A percentile compares a stretch with the other conserved stretches of the same genome.
Conservation (phyloP, 1,284 basidiomycete genomes). For the Mycosarcoma maydis region DNA sequence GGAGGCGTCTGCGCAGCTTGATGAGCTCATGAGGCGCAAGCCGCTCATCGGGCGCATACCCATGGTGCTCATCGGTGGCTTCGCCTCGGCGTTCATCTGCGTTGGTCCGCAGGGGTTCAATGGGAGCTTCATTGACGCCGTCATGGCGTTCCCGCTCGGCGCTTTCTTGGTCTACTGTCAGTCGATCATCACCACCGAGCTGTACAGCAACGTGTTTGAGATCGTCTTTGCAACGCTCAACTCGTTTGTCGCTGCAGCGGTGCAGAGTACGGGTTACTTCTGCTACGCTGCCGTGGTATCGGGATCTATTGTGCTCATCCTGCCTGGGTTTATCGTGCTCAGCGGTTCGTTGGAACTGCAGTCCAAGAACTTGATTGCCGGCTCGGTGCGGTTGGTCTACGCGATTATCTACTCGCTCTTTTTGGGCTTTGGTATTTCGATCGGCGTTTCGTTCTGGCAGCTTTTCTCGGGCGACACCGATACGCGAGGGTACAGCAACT, state of each 20-base stretch:
- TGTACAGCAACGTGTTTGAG: slow-evolving; percentile 88
- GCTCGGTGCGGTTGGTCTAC: slow-evolving; percentile 82
- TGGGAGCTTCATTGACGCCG: slow-evolving; percentile 82
- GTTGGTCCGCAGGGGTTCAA: slow-evolving; percentile 69
- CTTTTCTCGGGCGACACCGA: slow-evolving; percentile 43
- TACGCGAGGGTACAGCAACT: slow-evolving; percentile 25
- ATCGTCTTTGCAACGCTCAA: slow-evolving; percentile 84
- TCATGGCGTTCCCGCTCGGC: slow-evolving; percentile 81
- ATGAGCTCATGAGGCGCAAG: slow-evolving; percentile 77
- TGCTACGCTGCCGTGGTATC: slow-evolving; percentile 89
- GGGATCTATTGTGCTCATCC: slow-evolving; percentile 83
- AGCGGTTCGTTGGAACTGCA: slow-evolving; percentile 79
- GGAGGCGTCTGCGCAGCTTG: slow-evolving; percentile 78
- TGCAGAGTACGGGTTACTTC: slow-evolving; percentile 70
- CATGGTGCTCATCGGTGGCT: slow-evolving; percentile 79
- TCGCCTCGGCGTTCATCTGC: slow-evolving; percentile 80
- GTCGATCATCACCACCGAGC: slow-evolving; percentile 70
- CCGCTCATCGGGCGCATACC: slow-evolving; percentile 68
- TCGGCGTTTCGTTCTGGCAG: slow-evolving; percentile 61
- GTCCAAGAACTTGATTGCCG: slow-evolving; percentile 64
- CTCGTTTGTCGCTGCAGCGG: slow-evolving; percentile 74
- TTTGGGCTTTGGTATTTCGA: slow-evolving; percentile 55
- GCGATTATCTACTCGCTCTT: slow-evolving; percentile 76
- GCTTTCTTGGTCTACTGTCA: slow-evolving; percentile 72
- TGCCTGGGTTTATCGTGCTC: slow-evolving; percentile 74